phyloP scores from a whole-genome alignment of 2,329 filamentous ascomycete genomes.

The Leptographium procerum region DNA sequence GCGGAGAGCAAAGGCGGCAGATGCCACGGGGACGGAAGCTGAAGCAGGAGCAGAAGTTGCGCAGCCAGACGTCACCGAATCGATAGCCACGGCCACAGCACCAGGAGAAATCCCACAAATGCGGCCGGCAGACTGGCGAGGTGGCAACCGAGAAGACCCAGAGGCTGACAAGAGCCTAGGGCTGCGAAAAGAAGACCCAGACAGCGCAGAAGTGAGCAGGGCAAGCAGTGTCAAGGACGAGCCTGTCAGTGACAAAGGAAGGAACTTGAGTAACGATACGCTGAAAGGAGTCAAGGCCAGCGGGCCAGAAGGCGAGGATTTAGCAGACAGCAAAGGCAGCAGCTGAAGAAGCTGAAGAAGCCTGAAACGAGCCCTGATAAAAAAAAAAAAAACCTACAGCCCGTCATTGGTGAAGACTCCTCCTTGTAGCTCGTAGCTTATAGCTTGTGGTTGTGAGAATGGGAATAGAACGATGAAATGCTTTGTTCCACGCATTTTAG shows the following conservation, averaged over 20 bases:
- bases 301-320: slow-evolving; percentile 15
- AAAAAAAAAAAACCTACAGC: neutral
- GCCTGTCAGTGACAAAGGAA: slow-evolving; percentile 10
- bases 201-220: slow-evolving; percentile 56
- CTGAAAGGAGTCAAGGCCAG: slow-evolving; percentile 19
- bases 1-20: slow-evolving; percentile 33
- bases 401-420: no score
- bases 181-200: slow-evolving; percentile 50
- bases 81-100: slow-evolving; percentile 19
- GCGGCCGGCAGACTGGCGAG: slow-evolving; percentile 64
- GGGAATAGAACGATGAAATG: no score
- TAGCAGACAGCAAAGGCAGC: neutral
- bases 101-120: slow-evolving; percentile 61
- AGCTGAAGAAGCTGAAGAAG: neutral
- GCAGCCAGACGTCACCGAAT: slow-evolving; percentile 8
- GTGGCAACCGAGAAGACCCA: slow-evolving; percentile 35
- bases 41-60: neutral
- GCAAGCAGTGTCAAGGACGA: slow-evolving; percentile 54
- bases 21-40: slow-evolving; percentile 12
- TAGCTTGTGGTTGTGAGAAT: no score
- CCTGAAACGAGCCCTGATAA: neutral
- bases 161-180: slow-evolving; percentile 54
- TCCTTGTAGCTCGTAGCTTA: no score
- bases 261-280: neutral
- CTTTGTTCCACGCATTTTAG: no score